These are phyloP conservation scores for Detonula confervacea DNA, from an alignment of 352 stramenopile species.

Conservation along the genomic window DNA sequence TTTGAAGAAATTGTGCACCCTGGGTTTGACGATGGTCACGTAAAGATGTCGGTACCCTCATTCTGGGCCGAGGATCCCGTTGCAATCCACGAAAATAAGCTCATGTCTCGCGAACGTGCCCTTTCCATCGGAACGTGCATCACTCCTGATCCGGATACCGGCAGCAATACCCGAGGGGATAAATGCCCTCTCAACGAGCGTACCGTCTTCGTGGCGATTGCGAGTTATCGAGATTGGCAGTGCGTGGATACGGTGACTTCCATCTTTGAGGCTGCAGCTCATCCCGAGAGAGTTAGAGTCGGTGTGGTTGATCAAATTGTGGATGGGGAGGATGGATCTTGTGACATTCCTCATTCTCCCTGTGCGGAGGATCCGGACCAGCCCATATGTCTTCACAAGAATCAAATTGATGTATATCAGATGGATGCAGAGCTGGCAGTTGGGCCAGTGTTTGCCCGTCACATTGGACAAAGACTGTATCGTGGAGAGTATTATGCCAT, in stretches of 20 bases:
- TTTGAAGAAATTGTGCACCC: slow-evolving; percentile 63
- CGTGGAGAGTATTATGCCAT: slow-evolving; percentile 87
- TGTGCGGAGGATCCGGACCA: slow-evolving; percentile 65
- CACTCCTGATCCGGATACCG: slow-evolving; percentile 62
- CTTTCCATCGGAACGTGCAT: slow-evolving; percentile 77
- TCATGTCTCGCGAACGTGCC: slow-evolving; percentile 62
- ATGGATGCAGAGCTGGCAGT: slow-evolving; percentile 82
- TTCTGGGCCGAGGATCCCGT: slow-evolving; percentile 60
- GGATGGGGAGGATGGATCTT: slow-evolving; percentile 73
- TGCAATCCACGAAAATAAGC: slow-evolving; percentile 56
- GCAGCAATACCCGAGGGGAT: slow-evolving; percentile 64
- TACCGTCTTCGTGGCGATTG: slow-evolving; percentile 87
- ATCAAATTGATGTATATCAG: slow-evolving; percentile 83
- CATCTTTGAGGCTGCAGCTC: slow-evolving; percentile 72
- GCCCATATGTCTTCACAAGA: slow-evolving; percentile 81
- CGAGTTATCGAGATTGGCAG: slow-evolving; percentile 86
- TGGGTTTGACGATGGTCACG: slow-evolving; percentile 35
- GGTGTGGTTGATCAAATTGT: slow-evolving; percentile 85
- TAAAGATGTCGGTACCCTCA: slow-evolving; percentile 48
- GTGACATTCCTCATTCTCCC: slow-evolving; percentile 44
- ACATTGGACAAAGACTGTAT: slow-evolving; percentile 86
- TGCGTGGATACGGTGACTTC: slow-evolving; percentile 83
- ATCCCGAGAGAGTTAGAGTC: slow-evolving; percentile 75
- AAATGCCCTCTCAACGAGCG: slow-evolving; percentile 64
- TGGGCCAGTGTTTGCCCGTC: slow-evolving; percentile 86